Base-by-base conservation (phyloP, 164 flowering plant species). In the Vitis labrusca region DNA sequence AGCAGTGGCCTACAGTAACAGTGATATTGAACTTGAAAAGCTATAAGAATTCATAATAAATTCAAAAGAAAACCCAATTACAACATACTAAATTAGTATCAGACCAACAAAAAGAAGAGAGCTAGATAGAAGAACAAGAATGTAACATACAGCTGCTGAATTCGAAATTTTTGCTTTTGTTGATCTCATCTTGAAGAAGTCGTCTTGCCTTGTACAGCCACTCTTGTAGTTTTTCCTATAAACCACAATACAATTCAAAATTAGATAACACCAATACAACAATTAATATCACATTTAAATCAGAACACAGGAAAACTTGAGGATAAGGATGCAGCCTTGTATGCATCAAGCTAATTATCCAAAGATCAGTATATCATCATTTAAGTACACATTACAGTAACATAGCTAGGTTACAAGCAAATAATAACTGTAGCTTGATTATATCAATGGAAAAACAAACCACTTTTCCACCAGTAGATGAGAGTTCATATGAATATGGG, bases 171-270 rank as follows among this genome's bases (percentile, higher is more conserved):
- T 83, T 75, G 53, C 71, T 77, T 23, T 67, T 61, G 5, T 81
- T 69, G 3, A 88, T 74, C 78, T 84, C 91, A 7, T 85, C 90
- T 71, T 69, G 74, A 74, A 95, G 78, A 53, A 71, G 67, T 23
- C 73, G 71, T 74, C 81, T 86, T 8, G 64, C 76, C 75, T 78
- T 91, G 55, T 59, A 66, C 17, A 95, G 78, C 97, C 97, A 94
- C 12, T 89, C 95, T 72, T 92, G 92, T 52, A 94, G 75, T 76
- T 86, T 94, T 65, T 94, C 98, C 98, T 94, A 77, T 10, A 80
- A 76, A 16, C 49, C 69, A 57, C 15, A 55, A 67, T 3, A 29
- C 30, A 50, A 50, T 10, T 72, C 16, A 50, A 48, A 50, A 50
- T 37, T 52, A 49, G 27, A 23, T 48, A 11, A 37, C 7, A 0